phyloP scores from a whole-genome alignment of 768 basidiomycete genomes.

The Dacryopinax primogenitus region DNA sequence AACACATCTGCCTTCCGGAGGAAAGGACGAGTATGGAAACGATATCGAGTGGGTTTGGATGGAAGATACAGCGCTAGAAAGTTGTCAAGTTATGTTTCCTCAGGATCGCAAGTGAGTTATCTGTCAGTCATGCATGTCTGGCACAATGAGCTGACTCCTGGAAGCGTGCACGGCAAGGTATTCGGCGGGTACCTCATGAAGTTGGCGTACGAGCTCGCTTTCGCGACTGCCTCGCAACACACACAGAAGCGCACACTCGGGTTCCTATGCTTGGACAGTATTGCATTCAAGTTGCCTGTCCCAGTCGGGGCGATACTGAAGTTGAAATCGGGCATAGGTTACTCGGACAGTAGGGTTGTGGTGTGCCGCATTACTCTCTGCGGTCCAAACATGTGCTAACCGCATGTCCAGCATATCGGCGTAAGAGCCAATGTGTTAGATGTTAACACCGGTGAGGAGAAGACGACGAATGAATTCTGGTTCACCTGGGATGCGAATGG shows the following conservation, averaged over 20 bases:
- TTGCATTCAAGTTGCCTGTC: slow-evolving; percentile 66
- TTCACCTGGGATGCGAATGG: slow-evolving; percentile 47
- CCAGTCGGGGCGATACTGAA: slow-evolving; percentile 73
- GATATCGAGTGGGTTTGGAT: slow-evolving; percentile 51
- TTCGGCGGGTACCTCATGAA: slow-evolving; percentile 65
- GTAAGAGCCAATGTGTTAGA: slow-evolving; percentile 63
- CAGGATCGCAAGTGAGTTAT: slow-evolving; percentile 69
- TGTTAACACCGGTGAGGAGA: slow-evolving; percentile 48
- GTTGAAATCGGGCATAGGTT: slow-evolving; percentile 54
- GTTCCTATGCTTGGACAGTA: slow-evolving; percentile 67
- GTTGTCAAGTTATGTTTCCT: slow-evolving; percentile 67
- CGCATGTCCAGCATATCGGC: slow-evolving; percentile 44
- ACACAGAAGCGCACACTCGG: slow-evolving; percentile 46
- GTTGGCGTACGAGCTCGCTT: slow-evolving; percentile 67
- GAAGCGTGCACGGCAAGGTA: slow-evolving; percentile 65
- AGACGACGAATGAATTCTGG: slow-evolving; percentile 61
- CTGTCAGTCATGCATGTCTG: background rate
- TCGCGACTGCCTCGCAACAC: slow-evolving; percentile 57
- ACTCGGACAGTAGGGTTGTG: slow-evolving; percentile 27
- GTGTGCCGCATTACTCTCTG: background rate
- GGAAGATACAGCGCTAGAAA: slow-evolving; percentile 57
- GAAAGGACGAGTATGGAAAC: slow-evolving; percentile 12
- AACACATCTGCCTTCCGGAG: slow-evolving; percentile 3
- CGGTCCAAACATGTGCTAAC: background rate
- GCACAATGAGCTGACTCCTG: background rate